phyloP scores from a whole-genome alignment of 306 rosid genomes.

The Glycine tomentella region DNA sequence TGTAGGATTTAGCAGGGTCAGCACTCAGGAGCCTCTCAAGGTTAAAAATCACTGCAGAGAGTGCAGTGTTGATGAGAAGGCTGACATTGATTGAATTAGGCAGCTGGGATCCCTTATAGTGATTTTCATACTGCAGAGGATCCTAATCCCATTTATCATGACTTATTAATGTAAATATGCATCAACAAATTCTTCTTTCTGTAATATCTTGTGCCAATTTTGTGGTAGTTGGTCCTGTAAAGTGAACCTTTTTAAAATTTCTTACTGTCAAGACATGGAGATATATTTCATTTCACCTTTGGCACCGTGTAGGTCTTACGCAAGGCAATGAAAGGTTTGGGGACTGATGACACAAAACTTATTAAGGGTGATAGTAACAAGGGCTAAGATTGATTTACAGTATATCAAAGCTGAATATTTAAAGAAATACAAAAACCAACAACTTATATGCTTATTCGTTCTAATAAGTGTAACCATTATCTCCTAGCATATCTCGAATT shows the following conservation, averaged over 20 bases:
- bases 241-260: slow-evolving; percentile 13
- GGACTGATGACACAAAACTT: slow-evolving; percentile 70
- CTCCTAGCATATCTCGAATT: too few species aligned
- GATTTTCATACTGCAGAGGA: not conserved
- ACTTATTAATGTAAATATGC: not conserved
- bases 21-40: not conserved
- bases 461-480: too few species aligned
- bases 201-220: slow-evolving; percentile 5
- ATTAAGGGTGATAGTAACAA: slow-evolving; percentile 72
- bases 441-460: too few species aligned
- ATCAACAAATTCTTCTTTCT: not conserved
- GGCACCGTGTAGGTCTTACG: slow-evolving; percentile 59
- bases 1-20: not conserved
- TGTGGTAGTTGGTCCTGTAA: slow-evolving; percentile 19
- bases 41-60: not conserved
- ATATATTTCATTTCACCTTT: slow-evolving; percentile 19
- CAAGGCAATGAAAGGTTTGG: slow-evolving; percentile 83
- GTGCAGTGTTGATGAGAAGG: not conserved
- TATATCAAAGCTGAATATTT: slow-evolving; percentile 73
- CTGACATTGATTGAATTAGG: not conserved
- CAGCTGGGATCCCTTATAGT: not conserved
- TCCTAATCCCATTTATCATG: slow-evolving; percentile 1
- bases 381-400: slow-evolving; percentile 76
- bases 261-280: slow-evolving; percentile 9
- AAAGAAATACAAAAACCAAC: slow-evolving; percentile 65